Percentiles rank a stretch among this genome's conserved stretches.
Conservation (phyloP, 441 rosid species). For the Aquilaria agallochum region DNA sequence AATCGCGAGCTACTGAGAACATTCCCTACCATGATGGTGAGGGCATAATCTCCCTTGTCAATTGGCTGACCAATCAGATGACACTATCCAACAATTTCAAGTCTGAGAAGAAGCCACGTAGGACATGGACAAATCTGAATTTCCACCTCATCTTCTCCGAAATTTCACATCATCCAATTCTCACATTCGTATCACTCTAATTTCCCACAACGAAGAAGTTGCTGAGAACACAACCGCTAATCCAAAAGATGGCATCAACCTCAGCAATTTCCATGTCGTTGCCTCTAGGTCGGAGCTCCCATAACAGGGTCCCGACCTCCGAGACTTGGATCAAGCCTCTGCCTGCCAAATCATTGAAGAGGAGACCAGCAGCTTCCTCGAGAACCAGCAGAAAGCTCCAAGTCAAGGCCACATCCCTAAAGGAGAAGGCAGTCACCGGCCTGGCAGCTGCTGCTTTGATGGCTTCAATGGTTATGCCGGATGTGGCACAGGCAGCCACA, state of each 20-base stretch:
- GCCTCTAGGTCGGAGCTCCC: conserved; percentile 40
- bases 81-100: conserved; percentile 51
- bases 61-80: conserved; percentile 33
- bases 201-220: not conserved
- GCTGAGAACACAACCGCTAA: not conserved
- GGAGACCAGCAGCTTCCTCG: conserved; percentile 1
- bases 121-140: conserved; percentile 29
- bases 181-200: conserved; percentile 17
- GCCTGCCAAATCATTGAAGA: conserved; percentile 37
- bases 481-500: conserved; percentile 73
- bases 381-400: conserved; percentile 26
- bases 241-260: conserved; percentile 51
- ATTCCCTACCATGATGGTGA: too few species aligned
- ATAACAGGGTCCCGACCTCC: conserved; percentile 26
- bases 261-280: conserved; percentile 57
- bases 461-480: conserved; percentile 73
- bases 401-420: conserved; percentile 61
- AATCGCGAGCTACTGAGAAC: too few species aligned
- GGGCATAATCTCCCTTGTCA: too few species aligned
- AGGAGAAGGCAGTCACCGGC: conserved; percentile 64
- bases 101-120: conserved; percentile 52
- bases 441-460: conserved; percentile 68
- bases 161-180: not conserved
- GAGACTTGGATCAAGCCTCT: conserved; percentile 46
- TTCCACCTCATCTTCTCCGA: conserved; percentile 29